phyloP scores from a whole-genome alignment of 352 stramenopile species.

The Thraustochytrium sp. region DNA sequence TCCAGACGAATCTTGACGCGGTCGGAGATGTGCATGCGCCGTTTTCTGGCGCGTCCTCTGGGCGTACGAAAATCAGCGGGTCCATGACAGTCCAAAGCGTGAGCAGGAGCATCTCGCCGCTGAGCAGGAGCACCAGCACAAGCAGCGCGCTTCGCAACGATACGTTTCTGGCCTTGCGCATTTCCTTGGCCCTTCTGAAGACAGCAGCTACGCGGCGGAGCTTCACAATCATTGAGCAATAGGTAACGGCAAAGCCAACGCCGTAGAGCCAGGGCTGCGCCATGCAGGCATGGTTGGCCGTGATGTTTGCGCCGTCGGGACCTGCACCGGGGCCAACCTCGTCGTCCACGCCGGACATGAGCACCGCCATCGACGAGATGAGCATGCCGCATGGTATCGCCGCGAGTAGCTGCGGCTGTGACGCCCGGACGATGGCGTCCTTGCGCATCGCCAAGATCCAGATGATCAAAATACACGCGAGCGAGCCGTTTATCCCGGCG shows the following conservation, averaged over 20 bases:
- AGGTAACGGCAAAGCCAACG: constrained; percentile 3
- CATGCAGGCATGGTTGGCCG: constrained; percentile 20
- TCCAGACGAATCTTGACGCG: neutral
- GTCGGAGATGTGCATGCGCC: neutral
- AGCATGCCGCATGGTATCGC: neutral
- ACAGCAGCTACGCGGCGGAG: neutral
- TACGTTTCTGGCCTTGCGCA: neutral
- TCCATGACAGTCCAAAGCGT: neutral
- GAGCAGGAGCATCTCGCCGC: neutral
- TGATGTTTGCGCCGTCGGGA: neutral
- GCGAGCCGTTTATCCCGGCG: neutral
- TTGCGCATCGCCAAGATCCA: neutral
- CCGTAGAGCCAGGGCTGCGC: constrained; percentile 1
- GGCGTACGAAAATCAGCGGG: neutral
- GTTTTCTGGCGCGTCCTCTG: neutral
- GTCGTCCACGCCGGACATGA: neutral
- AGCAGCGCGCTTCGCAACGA: neutral
- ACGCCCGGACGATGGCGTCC: neutral
- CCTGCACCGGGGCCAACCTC: neutral
- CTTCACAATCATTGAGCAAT: neutral
- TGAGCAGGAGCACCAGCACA: neutral
- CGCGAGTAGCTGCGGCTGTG: neutral
- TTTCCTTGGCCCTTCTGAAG: neutral
- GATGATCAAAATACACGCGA: neutral
- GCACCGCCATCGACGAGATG: neutral